Evolutionary conservation across 2,329 filamentous ascomycete species (phyloP).

Genomic region (Teratosphaeria destructans): DNA sequence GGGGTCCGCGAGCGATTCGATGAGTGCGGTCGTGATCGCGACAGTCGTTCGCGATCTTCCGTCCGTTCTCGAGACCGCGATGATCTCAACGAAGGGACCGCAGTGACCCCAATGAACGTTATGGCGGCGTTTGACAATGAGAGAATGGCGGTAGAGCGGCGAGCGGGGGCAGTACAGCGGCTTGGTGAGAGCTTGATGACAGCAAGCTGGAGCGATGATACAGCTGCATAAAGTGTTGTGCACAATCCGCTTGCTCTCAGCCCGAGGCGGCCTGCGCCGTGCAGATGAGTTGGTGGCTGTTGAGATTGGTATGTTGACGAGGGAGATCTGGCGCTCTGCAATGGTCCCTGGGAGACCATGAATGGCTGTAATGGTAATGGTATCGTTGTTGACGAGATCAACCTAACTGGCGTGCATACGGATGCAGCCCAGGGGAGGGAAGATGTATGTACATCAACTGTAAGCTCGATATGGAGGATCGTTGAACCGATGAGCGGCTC

Average conservation of each 20-base stretch:
- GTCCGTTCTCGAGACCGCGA: not conserved
- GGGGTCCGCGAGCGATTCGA: not conserved
- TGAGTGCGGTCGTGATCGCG: not conserved
- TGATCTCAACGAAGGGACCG: not conserved
- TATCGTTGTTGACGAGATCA: too few species aligned
- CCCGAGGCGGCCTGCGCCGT: not conserved
- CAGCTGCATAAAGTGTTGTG: not conserved
- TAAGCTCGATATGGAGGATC: too few species aligned
- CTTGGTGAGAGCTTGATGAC: not conserved
- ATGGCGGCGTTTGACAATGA: not conserved
- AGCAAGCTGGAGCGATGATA: not conserved
- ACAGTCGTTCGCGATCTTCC: not conserved
- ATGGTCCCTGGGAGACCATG: too few species aligned
- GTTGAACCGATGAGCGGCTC: too few species aligned
- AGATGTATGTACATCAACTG: too few species aligned
- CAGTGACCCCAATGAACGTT: too few species aligned
- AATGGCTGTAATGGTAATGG: too few species aligned
- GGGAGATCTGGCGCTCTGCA: too few species aligned
- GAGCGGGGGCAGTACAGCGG: not conserved
- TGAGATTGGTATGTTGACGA: slow-evolving; percentile 1
- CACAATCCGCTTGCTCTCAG: not conserved
- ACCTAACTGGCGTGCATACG: too few species aligned
- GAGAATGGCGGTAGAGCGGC: not conserved
- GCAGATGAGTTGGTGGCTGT: not conserved
- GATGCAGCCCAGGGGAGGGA: too few species aligned